Conservation (phyloP, 306 rosid genomes). For the Morella rubra region DNA sequence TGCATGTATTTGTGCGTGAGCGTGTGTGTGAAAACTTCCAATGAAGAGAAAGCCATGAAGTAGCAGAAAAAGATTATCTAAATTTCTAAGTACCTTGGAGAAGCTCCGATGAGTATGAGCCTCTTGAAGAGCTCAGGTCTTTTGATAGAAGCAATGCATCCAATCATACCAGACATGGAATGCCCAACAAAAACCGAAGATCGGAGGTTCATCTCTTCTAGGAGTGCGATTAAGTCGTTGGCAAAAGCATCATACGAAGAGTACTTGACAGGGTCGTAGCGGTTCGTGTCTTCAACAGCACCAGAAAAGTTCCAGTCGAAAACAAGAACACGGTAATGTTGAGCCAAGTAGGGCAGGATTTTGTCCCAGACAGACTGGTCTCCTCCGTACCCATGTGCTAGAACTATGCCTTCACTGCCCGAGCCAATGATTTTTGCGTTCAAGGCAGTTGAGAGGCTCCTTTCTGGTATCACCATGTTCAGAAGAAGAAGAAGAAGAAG, state of each 20-base stretch:
- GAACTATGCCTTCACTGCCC: slow-evolving; percentile 51
- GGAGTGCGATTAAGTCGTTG: slow-evolving; percentile 49
- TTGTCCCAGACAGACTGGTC: slow-evolving; percentile 90
- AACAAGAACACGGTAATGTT: slow-evolving; percentile 41
- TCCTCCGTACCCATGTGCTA: slow-evolving; percentile 85
- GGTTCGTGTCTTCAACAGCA: slow-evolving; percentile 38
- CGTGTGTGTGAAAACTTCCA: neutral
- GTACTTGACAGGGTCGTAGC: slow-evolving; percentile 57
- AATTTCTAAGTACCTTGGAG: slow-evolving; percentile 65
- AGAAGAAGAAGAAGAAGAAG: neutral
- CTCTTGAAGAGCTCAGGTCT: slow-evolving; percentile 69
- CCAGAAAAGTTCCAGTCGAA: slow-evolving; percentile 90
- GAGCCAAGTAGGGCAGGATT: slow-evolving; percentile 48
- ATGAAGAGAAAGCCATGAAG: neutral
- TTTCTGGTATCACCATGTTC: slow-evolving; percentile 37
- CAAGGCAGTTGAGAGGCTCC: slow-evolving; percentile 35
- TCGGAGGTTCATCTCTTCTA: slow-evolving; percentile 53
- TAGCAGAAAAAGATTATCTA: neutral
- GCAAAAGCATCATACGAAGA: slow-evolving; percentile 61
- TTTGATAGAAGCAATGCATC: slow-evolving; percentile 81
- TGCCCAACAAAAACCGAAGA: slow-evolving; percentile 65
- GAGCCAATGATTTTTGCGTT: slow-evolving; percentile 51
- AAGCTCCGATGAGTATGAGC: slow-evolving; percentile 75
- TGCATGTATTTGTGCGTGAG: too few relatives aligned
- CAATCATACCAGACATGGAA: slow-evolving; percentile 95